Evolutionary conservation across 176 grass and related monocot species (phyloP), one percentile per base, ranked within the genome.

Genomic region (Avena insularis): DNA sequence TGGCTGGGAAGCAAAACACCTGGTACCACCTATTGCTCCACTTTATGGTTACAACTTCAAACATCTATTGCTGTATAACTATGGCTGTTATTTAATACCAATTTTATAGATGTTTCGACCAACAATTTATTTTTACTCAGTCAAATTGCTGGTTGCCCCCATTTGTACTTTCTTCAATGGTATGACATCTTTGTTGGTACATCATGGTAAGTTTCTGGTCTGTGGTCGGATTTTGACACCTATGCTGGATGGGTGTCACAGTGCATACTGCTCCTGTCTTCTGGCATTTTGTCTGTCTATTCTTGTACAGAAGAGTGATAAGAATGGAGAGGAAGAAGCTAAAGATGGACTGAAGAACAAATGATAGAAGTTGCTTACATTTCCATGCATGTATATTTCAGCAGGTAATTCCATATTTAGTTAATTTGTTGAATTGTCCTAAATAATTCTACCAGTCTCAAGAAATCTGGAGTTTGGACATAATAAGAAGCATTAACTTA

Each of bases 231-330:
- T 66, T 66, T 59, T 54, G 49, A 57, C 21, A 68, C 16, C 1
- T 59, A 27, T 7, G 25, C 49, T 82, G 23, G 65, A 63, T 60
- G 19, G 4, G 16, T 78, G 43, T 82, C 56, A 38, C 23, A 55
- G 9, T 35, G 49, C 36, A 38, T 84, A 83, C 60, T 78, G 77
- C 8, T 63, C 35, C 19, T 69, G 17, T 12, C 77, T 27, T 17
- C 58, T 68, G 33, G 1, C 84, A 71, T 88, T 53, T 19, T 73
- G 57, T 6, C 4, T 47, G 33, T 17, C 48, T 19, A 62, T 73
- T 73, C 27, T 29, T 84, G 67, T 74, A 85, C 82, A 65, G 58
- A 51, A 20, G 64, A 50, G 1, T 46, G 59, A 77, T 77, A 82
- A 1, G 51, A 68, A 76, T 49, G 12, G 27, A 59, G 19, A 29